Conservation (phyloP, 371 early-diverging fungal species). For the Rhizopus microsporus region DNA sequence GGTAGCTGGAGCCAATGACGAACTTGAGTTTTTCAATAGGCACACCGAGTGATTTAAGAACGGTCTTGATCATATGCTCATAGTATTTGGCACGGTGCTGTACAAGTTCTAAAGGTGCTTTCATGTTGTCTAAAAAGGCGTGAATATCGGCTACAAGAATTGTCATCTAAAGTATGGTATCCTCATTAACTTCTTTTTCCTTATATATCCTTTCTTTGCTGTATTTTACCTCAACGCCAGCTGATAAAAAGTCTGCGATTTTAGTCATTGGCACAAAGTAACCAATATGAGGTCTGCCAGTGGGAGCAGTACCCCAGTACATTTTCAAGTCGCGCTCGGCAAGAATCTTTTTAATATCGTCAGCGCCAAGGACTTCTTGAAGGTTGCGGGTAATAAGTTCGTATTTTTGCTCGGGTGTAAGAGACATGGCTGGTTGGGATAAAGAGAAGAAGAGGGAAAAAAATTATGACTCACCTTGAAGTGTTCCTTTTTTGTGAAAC, state of each 20-base stretch:
- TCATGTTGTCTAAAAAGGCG: conserved; percentile 99
- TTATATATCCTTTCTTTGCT: not conserved
- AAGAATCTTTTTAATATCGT: conserved; percentile 86
- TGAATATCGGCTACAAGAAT: conserved; percentile 98
- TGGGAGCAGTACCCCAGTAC: conserved; percentile 99
- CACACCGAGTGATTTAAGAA: conserved; percentile 89
- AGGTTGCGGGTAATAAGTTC: conserved; percentile 94
- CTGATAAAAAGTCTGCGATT: conserved; percentile 96
- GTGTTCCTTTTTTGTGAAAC: too few species aligned
- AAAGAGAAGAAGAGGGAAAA: conserved; percentile 6
- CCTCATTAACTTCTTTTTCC: not conserved
- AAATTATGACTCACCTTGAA: conserved; percentile 5
- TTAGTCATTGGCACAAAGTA: conserved; percentile 99
- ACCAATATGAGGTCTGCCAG: conserved; percentile 98
- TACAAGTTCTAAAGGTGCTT: conserved; percentile 96
- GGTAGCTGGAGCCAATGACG: conserved; percentile 92
- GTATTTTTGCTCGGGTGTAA: conserved; percentile 74
- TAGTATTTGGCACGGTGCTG: conserved; percentile 94
- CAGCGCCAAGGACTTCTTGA: conserved; percentile 96
- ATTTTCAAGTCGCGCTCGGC: conserved; percentile 90
- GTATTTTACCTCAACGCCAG: conserved; percentile 70
- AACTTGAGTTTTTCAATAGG: conserved; percentile 93
- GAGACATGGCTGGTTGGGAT: conserved; percentile 32
- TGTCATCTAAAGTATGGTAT: conserved; percentile 68
- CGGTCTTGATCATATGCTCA: conserved; percentile 90